Conservation (phyloP, 495 filamentous ascomycete genomes). For the Letharia columbiana region DNA sequence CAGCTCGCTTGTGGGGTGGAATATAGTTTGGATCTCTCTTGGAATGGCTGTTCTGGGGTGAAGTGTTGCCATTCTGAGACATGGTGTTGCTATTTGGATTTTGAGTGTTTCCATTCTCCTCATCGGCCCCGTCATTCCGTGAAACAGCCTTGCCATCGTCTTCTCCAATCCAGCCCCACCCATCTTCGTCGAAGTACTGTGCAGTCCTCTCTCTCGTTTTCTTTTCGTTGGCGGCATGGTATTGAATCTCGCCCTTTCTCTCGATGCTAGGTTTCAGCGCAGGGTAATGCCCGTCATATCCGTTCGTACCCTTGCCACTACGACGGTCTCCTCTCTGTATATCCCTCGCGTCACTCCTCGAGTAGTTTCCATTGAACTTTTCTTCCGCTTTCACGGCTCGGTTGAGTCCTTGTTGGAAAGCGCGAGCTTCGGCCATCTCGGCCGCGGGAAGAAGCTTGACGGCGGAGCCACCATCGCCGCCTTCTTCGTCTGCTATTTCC, state of each 20-base stretch:
- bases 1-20: neutral
- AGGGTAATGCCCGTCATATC: neutral
- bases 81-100: neutral
- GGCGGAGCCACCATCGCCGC: constrained; percentile 25
- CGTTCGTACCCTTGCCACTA: neutral
- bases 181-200: neutral
- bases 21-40: neutral
- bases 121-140: neutral
- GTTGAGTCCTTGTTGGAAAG: constrained; percentile 14
- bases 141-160: neutral
- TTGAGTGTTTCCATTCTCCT: neutral
- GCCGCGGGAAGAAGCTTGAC: constrained; percentile 8
- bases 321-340: neutral
- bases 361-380: constrained; percentile 2
- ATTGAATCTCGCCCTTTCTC: constrained; percentile 11
- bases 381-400: constrained; percentile 17
- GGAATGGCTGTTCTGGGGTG: neutral
- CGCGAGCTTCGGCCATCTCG: neutral
- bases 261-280: neutral
- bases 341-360: neutral
- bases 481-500: constrained; percentile 26
- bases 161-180: constrained; percentile 1
- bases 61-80: neutral
- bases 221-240: constrained; percentile 14
- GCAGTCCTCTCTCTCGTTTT: constrained; percentile 1